phyloP scores from a whole-genome alignment of 2,329 filamentous ascomycete species.

The Periconia sp. region DNA sequence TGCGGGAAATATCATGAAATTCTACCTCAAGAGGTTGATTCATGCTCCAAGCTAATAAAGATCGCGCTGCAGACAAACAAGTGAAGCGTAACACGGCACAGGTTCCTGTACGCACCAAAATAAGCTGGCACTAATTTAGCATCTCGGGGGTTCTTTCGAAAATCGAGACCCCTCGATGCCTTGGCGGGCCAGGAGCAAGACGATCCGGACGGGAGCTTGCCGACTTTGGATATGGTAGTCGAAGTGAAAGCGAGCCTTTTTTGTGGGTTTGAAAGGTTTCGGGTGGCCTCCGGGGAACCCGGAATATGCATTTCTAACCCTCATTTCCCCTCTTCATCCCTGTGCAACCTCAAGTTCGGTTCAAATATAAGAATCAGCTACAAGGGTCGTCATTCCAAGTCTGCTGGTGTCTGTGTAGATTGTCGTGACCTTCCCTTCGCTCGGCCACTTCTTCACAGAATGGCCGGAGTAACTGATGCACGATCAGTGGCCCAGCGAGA shows the following conservation, averaged over 20 bases:
- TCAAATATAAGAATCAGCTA: background rate
- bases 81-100: background rate
- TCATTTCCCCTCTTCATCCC: background rate
- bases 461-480: background rate
- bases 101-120: background rate
- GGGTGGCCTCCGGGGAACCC: too few relatives aligned
- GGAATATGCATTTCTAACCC: background rate
- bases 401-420: background rate
- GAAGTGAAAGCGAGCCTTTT: background rate
- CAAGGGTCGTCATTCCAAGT: background rate
- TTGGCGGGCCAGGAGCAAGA: background rate
- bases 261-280: background rate
- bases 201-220: background rate
- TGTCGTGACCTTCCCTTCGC: background rate
- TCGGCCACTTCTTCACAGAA: background rate
- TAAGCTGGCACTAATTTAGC: background rate
- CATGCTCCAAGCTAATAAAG: background rate
- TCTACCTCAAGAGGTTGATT: background rate
- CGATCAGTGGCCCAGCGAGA: conserved; percentile 11
- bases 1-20: background rate
- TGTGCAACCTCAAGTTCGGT: background rate
- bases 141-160: background rate
- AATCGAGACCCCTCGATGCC: background rate
- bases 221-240: background rate
- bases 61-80: too few relatives aligned